These are phyloP conservation scores for Microdochium nivale DNA, from an alignment of 2,329 filamentous ascomycete species.

Conservation along the genomic window DNA sequence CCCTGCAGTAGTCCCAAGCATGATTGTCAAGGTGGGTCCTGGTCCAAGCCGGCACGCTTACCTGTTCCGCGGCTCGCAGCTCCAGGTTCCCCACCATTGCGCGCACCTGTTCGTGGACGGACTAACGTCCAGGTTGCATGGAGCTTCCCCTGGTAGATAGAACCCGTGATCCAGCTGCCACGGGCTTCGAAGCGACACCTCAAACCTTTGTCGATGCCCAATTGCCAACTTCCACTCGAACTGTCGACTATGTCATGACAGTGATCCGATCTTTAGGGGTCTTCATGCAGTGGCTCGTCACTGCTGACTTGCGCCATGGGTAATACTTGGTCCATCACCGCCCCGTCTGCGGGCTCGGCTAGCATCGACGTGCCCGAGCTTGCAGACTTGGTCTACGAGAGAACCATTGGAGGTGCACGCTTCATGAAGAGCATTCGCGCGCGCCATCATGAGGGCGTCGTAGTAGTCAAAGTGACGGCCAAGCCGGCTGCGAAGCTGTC, in stretches of 20 bases:
- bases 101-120: too few relatives aligned
- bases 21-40: too few relatives aligned
- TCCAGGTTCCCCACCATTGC: too few relatives aligned
- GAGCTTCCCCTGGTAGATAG: too few relatives aligned
- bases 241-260: neutral
- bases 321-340: constrained; percentile 90
- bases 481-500: constrained; percentile 83
- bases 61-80: too few relatives aligned
- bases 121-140: too few relatives aligned
- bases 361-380: constrained; percentile 93
- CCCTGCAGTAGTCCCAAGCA: too few relatives aligned
- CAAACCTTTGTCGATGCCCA: neutral
- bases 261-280: neutral
- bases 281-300: neutral
- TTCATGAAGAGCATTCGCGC: constrained; percentile 97
- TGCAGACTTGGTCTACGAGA: constrained; percentile 83
- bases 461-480: constrained; percentile 89
- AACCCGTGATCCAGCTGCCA: too few relatives aligned
- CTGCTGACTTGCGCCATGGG: constrained; percentile 55
- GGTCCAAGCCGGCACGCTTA: too few relatives aligned
- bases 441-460: constrained; percentile 79
- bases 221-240: neutral
- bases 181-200: neutral
- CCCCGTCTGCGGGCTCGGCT: constrained; percentile 82
- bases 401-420: constrained; percentile 79